Percentiles rank a stretch among this genome's conserved stretches.
Conservation (phyloP, 805 yeast species). For the Candida ulmi region DNA sequence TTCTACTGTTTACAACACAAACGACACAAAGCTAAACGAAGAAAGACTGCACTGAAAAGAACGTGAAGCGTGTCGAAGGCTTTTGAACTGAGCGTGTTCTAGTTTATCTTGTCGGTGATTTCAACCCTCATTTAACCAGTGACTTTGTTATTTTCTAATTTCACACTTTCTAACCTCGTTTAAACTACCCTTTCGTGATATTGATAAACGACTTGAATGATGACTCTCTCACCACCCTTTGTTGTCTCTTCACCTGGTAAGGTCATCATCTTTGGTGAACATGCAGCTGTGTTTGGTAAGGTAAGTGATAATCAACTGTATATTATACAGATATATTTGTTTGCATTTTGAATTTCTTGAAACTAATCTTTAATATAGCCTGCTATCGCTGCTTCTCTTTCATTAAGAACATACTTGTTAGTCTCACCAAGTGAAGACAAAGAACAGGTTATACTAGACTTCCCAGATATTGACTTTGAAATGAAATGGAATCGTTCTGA, state of each 20-base stretch:
- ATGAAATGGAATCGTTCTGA: slow-evolving; percentile 57
- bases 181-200: too few relatives aligned
- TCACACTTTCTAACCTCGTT: too few relatives aligned
- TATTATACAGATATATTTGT: too few relatives aligned
- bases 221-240: slow-evolving; percentile 40
- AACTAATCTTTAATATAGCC: slow-evolving; percentile 37
- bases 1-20: too few relatives aligned
- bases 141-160: too few relatives aligned
- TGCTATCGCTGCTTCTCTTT: slow-evolving; percentile 93
- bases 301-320: slow-evolving; percentile 18
- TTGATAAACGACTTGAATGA: too few relatives aligned
- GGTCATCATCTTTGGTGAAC: slow-evolving; percentile 94
- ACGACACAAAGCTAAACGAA: too few relatives aligned
- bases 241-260: slow-evolving; percentile 93
- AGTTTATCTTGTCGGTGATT: too few relatives aligned
- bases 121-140: too few relatives aligned
- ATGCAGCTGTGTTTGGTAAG: slow-evolving; percentile 86
- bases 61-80: neutral
- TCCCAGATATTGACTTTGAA: slow-evolving; percentile 74
- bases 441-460: slow-evolving; percentile 54
- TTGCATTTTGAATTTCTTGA: too few relatives aligned
- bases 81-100: neutral
- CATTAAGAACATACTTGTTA: slow-evolving; percentile 74
- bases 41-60: too few relatives aligned
- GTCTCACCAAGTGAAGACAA: slow-evolving; percentile 43